phyloP scores from a whole-genome alignment of 495 filamentous ascomycete genomes.

The Xylaria intraflava region DNA sequence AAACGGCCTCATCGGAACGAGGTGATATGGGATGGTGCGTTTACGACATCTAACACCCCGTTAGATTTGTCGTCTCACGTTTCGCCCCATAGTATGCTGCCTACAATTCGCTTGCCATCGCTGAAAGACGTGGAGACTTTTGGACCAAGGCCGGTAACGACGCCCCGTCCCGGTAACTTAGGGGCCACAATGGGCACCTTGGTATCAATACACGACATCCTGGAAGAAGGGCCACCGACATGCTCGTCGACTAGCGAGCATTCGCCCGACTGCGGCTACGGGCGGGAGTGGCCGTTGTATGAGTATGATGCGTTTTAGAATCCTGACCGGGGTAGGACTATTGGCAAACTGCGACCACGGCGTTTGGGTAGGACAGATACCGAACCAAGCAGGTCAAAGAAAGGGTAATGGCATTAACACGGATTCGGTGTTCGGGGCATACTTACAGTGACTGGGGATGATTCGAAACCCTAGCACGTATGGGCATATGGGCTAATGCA shows the following conservation, averaged over 20 bases:
- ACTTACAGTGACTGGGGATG: not conserved
- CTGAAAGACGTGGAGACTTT: conserved; percentile 15
- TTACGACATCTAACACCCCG: conserved; percentile 6
- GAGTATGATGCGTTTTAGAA: not conserved
- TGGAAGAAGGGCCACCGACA: conserved; percentile 17
- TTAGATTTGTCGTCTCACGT: conserved; percentile 12
- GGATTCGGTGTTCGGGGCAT: not conserved
- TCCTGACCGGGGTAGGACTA: not conserved
- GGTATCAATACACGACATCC: conserved; percentile 21
- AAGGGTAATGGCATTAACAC: not conserved
- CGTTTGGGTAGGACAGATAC: not conserved
- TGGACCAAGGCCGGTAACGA: conserved; percentile 11
- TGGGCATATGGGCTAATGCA: not conserved
- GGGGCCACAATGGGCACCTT: conserved; percentile 18
- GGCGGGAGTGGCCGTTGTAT: not conserved
- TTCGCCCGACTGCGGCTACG: not conserved
- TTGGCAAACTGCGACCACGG: not conserved
- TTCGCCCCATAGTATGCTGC: conserved; percentile 12
- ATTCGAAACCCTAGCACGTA: not conserved
- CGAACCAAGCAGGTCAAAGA: not conserved
- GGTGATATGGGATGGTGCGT: conserved; percentile 15
- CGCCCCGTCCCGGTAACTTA: conserved; percentile 15
- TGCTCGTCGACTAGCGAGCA: not conserved
- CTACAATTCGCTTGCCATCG: conserved; percentile 5
- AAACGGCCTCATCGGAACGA: conserved; percentile 20